Evolutionary conservation across 331 rosid genomes (phyloP), one percentile per base, ranked within the genome.

Genomic region (Saraca asoca): DNA sequence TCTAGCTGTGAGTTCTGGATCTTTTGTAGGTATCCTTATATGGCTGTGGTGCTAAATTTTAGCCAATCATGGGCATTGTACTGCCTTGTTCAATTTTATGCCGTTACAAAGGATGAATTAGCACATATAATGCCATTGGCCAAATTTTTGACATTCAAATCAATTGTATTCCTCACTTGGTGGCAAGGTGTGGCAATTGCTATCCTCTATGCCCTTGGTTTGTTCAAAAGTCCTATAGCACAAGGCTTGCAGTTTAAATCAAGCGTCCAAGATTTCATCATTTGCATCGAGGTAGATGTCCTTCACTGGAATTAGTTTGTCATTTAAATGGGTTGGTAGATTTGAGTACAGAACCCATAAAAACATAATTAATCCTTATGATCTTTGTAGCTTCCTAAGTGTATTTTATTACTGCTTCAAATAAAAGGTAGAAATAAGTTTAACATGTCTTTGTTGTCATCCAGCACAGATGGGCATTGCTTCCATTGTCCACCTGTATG

Each of bases 131-230:
- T 90, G 70, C 99, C 99, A 20, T 72, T 94, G 85, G 90, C 92
- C 72, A 94, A 94, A 80, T 90, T 94, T 85, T 71, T 94, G 89
- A 90, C 95, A 34, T 90, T 94, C 75, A 94, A 94, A 69, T 90
- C 99, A 34, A 90, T 94, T 68, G 99, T 94, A 61, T 94, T 94
- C 66, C 87, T 94, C 81, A 94, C 99, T 63, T 94, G 99, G 99
- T 94, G 97, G 99, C 99, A 94, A 94, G 99, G 99, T 70, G 96
- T 94, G 79, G 99, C 96, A 75, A 94, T 88, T 76, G 92, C 99
- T 80, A 80, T 86, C 71, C 87, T 94, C 2, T 90, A 77, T 76
- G 71, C 94, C 72, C 69, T 90, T 56, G 99, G 91, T 74, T 74
- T 94, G 84, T 90, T 94, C 81, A 90, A 85, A 80, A 94, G 99